These are phyloP conservation scores for Exophiala viscosa DNA, from an alignment of 2,329 filamentous ascomycete species.

Conservation along the genomic window DNA sequence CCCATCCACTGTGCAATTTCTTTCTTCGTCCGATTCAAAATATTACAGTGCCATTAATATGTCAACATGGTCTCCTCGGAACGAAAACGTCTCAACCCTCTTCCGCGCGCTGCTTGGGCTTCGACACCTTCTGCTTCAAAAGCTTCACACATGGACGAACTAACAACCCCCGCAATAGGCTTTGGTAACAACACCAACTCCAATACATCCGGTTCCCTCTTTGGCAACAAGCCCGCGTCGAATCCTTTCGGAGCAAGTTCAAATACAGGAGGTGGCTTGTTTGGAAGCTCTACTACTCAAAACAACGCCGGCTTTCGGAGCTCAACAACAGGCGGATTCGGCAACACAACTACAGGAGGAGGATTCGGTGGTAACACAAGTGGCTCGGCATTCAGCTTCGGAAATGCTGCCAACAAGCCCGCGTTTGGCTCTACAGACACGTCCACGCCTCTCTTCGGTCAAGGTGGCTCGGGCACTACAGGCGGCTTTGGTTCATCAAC, in stretches of 20 bases:
- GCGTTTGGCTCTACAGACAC: conserved; percentile 43
- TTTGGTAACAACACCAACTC: conserved; percentile 20
- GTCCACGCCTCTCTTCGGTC: conserved; percentile 25
- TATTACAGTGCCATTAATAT: background rate
- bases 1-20: too few relatives aligned
- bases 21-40: background rate
- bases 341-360: conserved; percentile 20
- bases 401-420: conserved; percentile 39
- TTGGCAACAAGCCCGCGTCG: conserved; percentile 25
- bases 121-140: background rate
- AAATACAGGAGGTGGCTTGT: conserved; percentile 25
- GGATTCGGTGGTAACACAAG: conserved; percentile 30
- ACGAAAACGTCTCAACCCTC: too few relatives aligned
- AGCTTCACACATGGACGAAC: conserved; percentile 1
- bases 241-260: conserved; percentile 26
- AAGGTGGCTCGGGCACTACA: conserved; percentile 27
- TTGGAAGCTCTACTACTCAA: conserved; percentile 21
- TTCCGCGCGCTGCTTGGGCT: background rate
- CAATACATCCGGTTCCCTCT: conserved; percentile 18
- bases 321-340: conserved; percentile 23
- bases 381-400: conserved; percentile 41
- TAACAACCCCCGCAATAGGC: conserved; percentile 12
- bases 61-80: background rate
- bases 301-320: conserved; percentile 21
- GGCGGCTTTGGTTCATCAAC: conserved; percentile 38